Conservation (phyloP, 2,329 filamentous ascomycete species). For the Cladosporium velox region DNA sequence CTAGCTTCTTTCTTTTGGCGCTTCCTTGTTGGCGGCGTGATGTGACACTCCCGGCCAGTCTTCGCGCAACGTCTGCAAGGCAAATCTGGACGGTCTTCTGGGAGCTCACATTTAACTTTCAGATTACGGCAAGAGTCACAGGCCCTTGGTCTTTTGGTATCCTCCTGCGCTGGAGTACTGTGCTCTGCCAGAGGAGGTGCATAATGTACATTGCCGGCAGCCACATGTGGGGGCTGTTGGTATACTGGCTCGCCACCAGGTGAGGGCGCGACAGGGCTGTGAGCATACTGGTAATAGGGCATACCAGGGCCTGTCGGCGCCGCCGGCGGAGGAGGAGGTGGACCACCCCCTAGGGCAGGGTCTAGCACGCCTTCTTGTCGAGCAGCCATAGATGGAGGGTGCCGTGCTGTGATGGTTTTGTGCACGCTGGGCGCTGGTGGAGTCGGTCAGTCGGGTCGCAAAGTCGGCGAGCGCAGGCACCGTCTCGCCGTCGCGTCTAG, state of each 20-base stretch:
- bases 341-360: constrained; percentile 14
- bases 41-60: constrained; percentile 73
- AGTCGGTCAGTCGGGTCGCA: constrained; percentile 17
- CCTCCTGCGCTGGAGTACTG: constrained; percentile 26
- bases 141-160: constrained; percentile 50
- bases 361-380: constrained; percentile 17
- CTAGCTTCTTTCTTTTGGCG: constrained; percentile 91
- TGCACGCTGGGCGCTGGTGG: constrained; percentile 16
- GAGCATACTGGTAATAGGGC: constrained; percentile 20
- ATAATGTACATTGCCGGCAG: constrained; percentile 9
- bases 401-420: not conserved
- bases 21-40: constrained; percentile 74
- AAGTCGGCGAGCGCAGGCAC: constrained; percentile 20
- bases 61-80: constrained; percentile 70
- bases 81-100: constrained; percentile 61
- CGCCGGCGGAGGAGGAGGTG: constrained; percentile 3
- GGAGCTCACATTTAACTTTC: constrained; percentile 79
- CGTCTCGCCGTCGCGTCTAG: constrained; percentile 20
- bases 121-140: constrained; percentile 52
- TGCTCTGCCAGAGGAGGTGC: constrained; percentile 2
- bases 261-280: constrained; percentile 7
- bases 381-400: not conserved
- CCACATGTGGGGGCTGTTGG: constrained; percentile 12
- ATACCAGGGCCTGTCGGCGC: constrained; percentile 9
- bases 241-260: constrained; percentile 6